phyloP scores from a whole-genome alignment of 1,284 basidiomycete species.

The Puccinia polysora region DNA sequence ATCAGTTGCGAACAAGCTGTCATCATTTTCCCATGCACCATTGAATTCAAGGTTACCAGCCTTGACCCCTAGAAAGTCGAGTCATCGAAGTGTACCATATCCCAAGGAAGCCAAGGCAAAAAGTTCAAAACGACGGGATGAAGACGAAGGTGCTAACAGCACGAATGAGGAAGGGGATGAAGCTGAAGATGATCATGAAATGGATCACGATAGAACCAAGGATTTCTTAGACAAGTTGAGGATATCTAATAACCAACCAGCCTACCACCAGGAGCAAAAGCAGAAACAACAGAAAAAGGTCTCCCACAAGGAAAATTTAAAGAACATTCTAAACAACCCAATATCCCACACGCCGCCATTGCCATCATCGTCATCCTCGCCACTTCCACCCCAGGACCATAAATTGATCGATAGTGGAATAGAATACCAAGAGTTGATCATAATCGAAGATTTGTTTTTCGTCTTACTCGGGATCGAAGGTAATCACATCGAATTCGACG shows the following conservation, averaged over 20 bases:
- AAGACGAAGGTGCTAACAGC: neutral
- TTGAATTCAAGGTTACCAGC: slow-evolving; percentile 37
- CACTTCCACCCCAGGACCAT: too few species aligned
- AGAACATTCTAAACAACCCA: neutral
- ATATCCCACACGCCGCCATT: neutral
- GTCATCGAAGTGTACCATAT: slow-evolving; percentile 9
- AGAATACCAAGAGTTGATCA: slow-evolving; percentile 83
- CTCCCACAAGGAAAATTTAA: neutral
- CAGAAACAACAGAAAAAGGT: neutral
- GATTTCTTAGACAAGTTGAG: slow-evolving; percentile 35
- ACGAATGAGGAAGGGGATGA: neutral
- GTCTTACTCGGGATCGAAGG: slow-evolving; percentile 93
- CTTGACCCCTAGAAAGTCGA: slow-evolving; percentile 28
- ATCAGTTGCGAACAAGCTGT: slow-evolving; percentile 10
- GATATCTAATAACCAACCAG: too few species aligned
- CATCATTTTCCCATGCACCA: slow-evolving; percentile 36
- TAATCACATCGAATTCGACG: slow-evolving; percentile 72
- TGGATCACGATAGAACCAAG: slow-evolving; percentile 15
- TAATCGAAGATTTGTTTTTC: slow-evolving; percentile 85
- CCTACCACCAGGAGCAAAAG: neutral
- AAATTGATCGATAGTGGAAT: too few species aligned
- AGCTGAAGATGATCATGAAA: neutral
- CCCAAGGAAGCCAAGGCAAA: neutral
- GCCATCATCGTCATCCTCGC: neutral
- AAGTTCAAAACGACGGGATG: neutral